These are phyloP conservation scores for Cladophialophora yegresii DNA, from an alignment of 2,329 filamentous ascomycete species.

Conservation along the genomic window DNA sequence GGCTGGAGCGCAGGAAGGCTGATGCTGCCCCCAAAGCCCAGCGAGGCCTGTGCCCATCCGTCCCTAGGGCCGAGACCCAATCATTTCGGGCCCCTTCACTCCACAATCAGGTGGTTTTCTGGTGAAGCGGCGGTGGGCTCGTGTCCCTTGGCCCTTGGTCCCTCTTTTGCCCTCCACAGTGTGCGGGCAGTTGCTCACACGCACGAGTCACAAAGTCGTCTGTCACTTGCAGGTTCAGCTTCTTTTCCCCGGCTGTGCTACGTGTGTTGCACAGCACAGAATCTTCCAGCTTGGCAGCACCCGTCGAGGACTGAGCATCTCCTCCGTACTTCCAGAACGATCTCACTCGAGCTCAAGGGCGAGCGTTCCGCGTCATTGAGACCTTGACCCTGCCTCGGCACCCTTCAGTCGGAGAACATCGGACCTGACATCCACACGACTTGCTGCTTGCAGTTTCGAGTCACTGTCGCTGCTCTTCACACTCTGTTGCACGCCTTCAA, in stretches of 20 bases:
- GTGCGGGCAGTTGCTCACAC: conserved; percentile 6
- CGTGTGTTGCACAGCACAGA: neutral
- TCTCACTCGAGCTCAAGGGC: neutral
- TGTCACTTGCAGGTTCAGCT: conserved; percentile 14
- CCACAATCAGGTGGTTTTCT: conserved; percentile 9
- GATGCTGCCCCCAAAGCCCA: neutral
- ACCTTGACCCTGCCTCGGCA: conserved; percentile 25
- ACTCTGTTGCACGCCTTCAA: conserved; percentile 23
- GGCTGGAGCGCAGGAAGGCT: neutral
- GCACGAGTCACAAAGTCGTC: conserved; percentile 18
- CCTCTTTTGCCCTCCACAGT: neutral
- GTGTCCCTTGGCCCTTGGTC: neutral
- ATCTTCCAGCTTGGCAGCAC: neutral
- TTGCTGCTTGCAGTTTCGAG: conserved; percentile 22
- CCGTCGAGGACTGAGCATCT: neutral
- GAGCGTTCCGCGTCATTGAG: conserved; percentile 6
- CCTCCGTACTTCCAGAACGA: neutral
- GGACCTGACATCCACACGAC: conserved; percentile 22
- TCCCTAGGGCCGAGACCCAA: conserved; percentile 17
- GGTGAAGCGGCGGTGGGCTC: neutral
- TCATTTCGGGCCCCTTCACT: conserved; percentile 6
- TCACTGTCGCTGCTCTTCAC: conserved; percentile 16
- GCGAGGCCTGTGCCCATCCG: neutral
- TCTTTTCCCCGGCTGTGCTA: neutral
- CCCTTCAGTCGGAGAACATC: conserved; percentile 31